Evolutionary conservation across 1,284 basidiomycete genomes (phyloP).

Genomic region (Hemileia vastatrix): DNA sequence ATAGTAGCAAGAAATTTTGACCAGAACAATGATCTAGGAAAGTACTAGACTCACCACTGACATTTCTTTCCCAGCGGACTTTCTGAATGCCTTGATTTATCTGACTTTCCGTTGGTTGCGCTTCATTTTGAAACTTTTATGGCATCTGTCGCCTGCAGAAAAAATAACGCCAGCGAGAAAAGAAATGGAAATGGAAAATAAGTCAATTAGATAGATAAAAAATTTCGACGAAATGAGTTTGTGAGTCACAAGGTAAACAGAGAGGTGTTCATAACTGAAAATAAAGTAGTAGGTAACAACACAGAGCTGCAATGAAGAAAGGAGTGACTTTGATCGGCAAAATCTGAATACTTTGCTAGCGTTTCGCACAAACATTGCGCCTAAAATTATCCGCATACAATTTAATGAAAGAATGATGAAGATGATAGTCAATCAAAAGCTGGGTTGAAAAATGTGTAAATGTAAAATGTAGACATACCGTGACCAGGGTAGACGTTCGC

Average conservation of each 20-base stretch:
- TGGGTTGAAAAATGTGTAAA: too few relatives aligned
- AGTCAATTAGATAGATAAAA: background rate
- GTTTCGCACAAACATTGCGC: conserved; percentile 86
- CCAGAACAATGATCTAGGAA: conserved; percentile 2
- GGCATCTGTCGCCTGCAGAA: conserved; percentile 55
- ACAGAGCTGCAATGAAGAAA: background rate
- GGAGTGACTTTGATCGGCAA: conserved; percentile 80
- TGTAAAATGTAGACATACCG: conserved; percentile 49
- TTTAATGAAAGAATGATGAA: background rate
- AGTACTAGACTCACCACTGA: conserved; percentile 62
- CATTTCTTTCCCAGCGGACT: conserved; percentile 99
- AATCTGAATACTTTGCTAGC: conserved; percentile 94
- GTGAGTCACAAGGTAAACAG: background rate
- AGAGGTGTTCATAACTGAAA: too few relatives aligned
- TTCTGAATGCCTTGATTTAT: conserved; percentile 99
- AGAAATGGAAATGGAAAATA: conserved; percentile 18
- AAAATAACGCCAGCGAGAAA: conserved; percentile 14
- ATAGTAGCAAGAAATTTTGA: background rate
- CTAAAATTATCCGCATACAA: conserved; percentile 46
- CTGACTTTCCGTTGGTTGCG: conserved; percentile 97
- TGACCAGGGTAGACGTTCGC: conserved; percentile 90
- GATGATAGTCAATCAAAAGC: background rate
- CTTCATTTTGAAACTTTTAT: conserved; percentile 99
- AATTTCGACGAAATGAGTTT: background rate
- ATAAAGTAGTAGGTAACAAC: background rate